Conservation (phyloP, 164 flowering plant species). For the Kalanchoe fedtschenkoi region DNA sequence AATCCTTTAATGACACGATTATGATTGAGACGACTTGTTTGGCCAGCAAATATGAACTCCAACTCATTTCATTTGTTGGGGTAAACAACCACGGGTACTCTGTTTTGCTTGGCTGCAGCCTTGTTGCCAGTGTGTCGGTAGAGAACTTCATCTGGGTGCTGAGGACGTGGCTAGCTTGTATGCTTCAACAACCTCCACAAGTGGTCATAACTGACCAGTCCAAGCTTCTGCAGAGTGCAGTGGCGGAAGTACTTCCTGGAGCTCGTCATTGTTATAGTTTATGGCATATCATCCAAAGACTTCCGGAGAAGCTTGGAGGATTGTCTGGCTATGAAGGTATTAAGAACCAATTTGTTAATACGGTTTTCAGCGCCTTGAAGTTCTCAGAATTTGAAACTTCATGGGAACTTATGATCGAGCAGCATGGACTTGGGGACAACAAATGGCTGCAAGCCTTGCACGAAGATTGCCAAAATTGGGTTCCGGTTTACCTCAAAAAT, state of each 20-base stretch:
- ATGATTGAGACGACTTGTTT: slow-evolving; percentile 30
- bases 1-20: slow-evolving; percentile 23
- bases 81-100: slow-evolving; percentile 37
- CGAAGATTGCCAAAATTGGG: slow-evolving; percentile 30
- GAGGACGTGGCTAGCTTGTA: slow-evolving; percentile 31
- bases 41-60: slow-evolving; percentile 29
- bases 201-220: slow-evolving; percentile 31
- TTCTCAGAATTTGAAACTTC: slow-evolving; percentile 30
- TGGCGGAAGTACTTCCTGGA: slow-evolving; percentile 30
- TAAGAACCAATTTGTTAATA: slow-evolving; percentile 20
- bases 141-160: slow-evolving; percentile 33
- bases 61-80: slow-evolving; percentile 31
- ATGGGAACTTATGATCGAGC: slow-evolving; percentile 28
- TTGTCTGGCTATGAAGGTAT: slow-evolving; percentile 26
- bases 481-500: slow-evolving; percentile 36
- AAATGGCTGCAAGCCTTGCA: slow-evolving; percentile 33
- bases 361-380: slow-evolving; percentile 30
- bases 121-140: slow-evolving; percentile 24
- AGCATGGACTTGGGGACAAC: slow-evolving; percentile 23
- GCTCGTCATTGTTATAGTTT: slow-evolving; percentile 29
- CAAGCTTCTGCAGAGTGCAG: slow-evolving; percentile 23
- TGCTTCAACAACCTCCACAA: slow-evolving; percentile 25
- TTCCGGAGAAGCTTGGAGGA: slow-evolving; percentile 41
- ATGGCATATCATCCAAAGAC: slow-evolving; percentile 30
- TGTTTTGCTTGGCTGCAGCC: slow-evolving; percentile 34